Evolutionary conservation across 2,329 filamentous ascomycete genomes (phyloP), one percentile per base, ranked within the genome.

Genomic region (Fusarium tricinctum): DNA sequence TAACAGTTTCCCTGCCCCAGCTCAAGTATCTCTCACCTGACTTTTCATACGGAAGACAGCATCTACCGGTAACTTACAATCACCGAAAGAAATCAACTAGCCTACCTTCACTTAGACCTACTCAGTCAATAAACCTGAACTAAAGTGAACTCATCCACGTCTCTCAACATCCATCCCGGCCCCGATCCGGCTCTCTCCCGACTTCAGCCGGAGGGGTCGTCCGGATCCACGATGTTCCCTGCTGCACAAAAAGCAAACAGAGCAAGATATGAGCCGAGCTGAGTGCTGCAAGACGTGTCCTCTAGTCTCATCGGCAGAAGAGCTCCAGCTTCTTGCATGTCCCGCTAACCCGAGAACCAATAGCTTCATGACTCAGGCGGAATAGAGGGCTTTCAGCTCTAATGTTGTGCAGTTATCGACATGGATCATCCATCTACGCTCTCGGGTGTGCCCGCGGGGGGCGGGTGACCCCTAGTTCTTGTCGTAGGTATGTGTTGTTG

Each of bases 381-480:
- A 53, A 58, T 50, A 62, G 19, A 44, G 6, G 26, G 49, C 63
- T 13, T 22, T 68, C 67, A 68, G 67, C 67, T 60, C 23, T 13
- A 14, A 51, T 70, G 63, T 51, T 42, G 47, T 63, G 63, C 66
- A 69, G 44, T 17, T 62, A 28, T 52, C 10, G 33, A 68, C 68
- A 70, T 70, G 67, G 68, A 62, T 68, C 39, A 70, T 42, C 67
- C 68, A 65, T 58, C 61, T 56, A 63, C 38, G 49, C 67, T 67
- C 52, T 58, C 55, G 39, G 33, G 45, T 53, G 54, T 59, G 51
- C 60, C 51, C 59, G 35, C 45, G 53, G 50, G 59, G 55, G 48
- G 44, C 39, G 54, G 54, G 40, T 58, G 57, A 33, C 49, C 35
- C 35, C 33, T 44, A 53, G 23, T 49, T 58, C 33, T 51, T 40